Conservation (phyloP, 768 basidiomycete genomes). For the Mycena rosella region DNA sequence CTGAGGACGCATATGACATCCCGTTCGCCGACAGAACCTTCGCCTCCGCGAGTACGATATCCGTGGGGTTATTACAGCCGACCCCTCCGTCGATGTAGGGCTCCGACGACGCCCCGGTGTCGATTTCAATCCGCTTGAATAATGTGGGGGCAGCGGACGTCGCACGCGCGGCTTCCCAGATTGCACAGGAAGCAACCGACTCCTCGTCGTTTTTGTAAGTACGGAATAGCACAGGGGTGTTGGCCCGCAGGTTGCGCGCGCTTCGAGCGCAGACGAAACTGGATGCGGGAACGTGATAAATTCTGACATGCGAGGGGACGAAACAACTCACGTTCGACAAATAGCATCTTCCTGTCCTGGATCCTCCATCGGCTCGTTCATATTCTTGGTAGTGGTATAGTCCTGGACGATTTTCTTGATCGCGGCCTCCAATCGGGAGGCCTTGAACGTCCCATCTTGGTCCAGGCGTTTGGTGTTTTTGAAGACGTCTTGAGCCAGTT, state of each 20-base stretch:
- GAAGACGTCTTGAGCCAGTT: neutral
- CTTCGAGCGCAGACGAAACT: conserved; percentile 4
- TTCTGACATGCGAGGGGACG: neutral
- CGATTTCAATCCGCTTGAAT: conserved; percentile 40
- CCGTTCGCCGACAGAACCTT: neutral
- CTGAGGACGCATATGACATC: neutral
- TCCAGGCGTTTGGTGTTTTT: neutral
- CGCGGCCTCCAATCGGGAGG: neutral
- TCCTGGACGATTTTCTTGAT: neutral
- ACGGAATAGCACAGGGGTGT: conserved; percentile 32
- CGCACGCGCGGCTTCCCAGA: conserved; percentile 48
- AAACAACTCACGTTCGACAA: neutral
- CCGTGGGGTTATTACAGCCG: neutral
- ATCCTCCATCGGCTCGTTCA: neutral
- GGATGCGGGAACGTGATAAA: too few relatives aligned
- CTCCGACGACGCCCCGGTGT: neutral
- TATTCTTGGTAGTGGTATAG: neutral
- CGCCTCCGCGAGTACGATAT: neutral
- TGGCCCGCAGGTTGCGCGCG: neutral
- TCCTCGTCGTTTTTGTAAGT: conserved; percentile 25
- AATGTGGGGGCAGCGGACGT: conserved; percentile 45
- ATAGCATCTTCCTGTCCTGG: neutral
- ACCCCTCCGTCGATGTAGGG: conserved; percentile 1
- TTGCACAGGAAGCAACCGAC: conserved; percentile 30
- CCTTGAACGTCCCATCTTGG: neutral